A percentile compares a stretch with the other conserved stretches of the same genome.
Evolutionary conservation across 345 rosid species (phyloP).

Genomic region (Cardamine chenopodiifolia): DNA sequence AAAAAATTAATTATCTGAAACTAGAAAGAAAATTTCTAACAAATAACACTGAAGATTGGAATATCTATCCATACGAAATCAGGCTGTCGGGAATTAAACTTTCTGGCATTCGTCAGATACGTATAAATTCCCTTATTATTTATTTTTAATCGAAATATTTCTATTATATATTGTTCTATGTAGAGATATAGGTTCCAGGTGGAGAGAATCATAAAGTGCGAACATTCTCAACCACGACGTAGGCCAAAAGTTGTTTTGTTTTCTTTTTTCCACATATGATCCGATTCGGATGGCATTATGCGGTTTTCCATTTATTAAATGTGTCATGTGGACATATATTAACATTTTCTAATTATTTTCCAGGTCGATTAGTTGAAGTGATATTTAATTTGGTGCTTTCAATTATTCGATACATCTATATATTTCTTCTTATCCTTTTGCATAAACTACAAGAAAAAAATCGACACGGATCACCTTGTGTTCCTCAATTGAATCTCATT

Average conservation of each 20-base stretch:
- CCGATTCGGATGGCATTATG: conserved; percentile 41
- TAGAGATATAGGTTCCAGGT: conserved; percentile 29
- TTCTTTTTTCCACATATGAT: conserved; percentile 39
- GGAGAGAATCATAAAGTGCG: conserved; percentile 39
- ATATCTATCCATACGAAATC: conserved; percentile 17
- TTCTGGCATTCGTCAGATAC: conserved; percentile 2
- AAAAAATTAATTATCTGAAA: background rate
- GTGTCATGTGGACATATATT: conserved; percentile 28
- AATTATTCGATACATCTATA: conserved; percentile 28
- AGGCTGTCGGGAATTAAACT: conserved; percentile 37
- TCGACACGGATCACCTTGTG: conserved; percentile 33
- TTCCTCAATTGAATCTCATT: conserved; percentile 17
- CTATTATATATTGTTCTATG: conserved; percentile 4
- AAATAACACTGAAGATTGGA: conserved; percentile 17
- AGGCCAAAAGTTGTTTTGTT: conserved; percentile 44
- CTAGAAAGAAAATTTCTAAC: background rate
- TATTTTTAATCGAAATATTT: conserved; percentile 2
- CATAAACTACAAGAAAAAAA: conserved; percentile 6
- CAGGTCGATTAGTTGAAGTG: conserved; percentile 6
- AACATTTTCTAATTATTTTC: conserved; percentile 8
- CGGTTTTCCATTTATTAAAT: conserved; percentile 25
- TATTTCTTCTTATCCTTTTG: background rate
- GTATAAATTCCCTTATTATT: conserved; percentile 17
- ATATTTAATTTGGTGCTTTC: conserved; percentile 25
- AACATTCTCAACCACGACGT: conserved; percentile 34